phyloP scores from a whole-genome alignment of 2,329 filamentous ascomycete species.

The Nigrospora oryzae region DNA sequence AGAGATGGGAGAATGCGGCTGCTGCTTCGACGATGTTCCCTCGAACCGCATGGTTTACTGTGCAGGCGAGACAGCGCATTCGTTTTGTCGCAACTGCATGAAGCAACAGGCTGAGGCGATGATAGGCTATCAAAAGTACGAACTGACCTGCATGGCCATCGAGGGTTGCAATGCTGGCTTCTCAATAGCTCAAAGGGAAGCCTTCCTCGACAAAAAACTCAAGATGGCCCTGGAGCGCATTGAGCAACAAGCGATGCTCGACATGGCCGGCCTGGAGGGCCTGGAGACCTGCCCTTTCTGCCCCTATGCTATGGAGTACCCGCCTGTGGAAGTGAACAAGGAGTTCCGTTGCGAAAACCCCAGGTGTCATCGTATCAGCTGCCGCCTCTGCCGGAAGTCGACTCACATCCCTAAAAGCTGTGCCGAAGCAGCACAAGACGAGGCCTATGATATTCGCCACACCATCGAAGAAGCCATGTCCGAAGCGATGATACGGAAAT shows the following conservation, averaged over 20 bases:
- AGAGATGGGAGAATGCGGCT: conserved; percentile 58
- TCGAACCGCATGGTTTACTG: conserved; percentile 64
- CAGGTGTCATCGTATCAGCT: conserved; percentile 56
- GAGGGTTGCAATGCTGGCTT: conserved; percentile 59
- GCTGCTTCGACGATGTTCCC: conserved; percentile 62
- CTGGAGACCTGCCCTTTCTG: conserved; percentile 76
- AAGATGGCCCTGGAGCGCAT: conserved; percentile 58
- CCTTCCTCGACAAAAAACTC: conserved; percentile 50
- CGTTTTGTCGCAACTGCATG: conserved; percentile 64
- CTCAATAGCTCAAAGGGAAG: conserved; percentile 39
- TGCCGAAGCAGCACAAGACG: conserved; percentile 53
- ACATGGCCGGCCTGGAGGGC: conserved; percentile 61
- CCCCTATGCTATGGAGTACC: conserved; percentile 68
- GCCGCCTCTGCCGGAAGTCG: conserved; percentile 57
- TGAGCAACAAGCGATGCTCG: conserved; percentile 62
- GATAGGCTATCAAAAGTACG: conserved; percentile 61
- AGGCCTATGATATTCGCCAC: conserved; percentile 52
- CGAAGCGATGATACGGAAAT: conserved; percentile 65
- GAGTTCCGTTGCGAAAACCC: conserved; percentile 66
- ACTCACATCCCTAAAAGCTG: conserved; percentile 69
- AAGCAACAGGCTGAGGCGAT: conserved; percentile 56
- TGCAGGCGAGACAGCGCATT: conserved; percentile 46
- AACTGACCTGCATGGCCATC: conserved; percentile 62
- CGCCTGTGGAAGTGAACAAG: conserved; percentile 55
- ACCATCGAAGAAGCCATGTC: conserved; percentile 80